Evolutionary conservation across 2,329 filamentous ascomycete genomes (phyloP).

Genomic region (Drechslera avenae): DNA sequence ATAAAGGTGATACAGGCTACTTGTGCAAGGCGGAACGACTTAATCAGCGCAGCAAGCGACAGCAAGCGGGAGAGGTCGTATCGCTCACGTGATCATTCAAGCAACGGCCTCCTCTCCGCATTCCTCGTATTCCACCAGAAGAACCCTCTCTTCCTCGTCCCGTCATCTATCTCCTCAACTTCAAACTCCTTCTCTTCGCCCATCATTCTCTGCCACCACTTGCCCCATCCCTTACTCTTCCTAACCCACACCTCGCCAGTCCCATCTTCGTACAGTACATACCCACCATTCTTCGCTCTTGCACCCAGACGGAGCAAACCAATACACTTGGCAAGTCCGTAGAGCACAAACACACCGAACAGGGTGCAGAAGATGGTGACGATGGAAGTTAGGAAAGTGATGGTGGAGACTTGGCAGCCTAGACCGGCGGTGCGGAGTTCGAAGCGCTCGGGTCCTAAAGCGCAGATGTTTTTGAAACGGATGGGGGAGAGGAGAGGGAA

Average conservation of each 20-base stretch:
- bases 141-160: conserved; percentile 30
- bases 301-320: conserved; percentile 18
- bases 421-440: conserved; percentile 53
- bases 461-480: conserved; percentile 43
- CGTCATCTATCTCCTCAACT: conserved; percentile 33
- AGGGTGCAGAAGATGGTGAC: conserved; percentile 52
- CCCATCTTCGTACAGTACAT: conserved; percentile 36
- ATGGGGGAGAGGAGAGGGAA: conserved; percentile 50
- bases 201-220: conserved; percentile 35
- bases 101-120: conserved; percentile 30
- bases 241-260: conserved; percentile 40
- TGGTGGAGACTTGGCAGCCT: conserved; percentile 55
- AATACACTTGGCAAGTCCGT: conserved; percentile 27
- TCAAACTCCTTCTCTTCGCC: conserved; percentile 32
- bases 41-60: too few species aligned
- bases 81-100: conserved; percentile 6
- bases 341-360: conserved; percentile 46
- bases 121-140: conserved; percentile 26
- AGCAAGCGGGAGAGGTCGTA: too few species aligned
- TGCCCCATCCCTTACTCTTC: conserved; percentile 32
- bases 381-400: conserved; percentile 52
- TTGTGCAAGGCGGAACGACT: too few species aligned
- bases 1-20: too few species aligned
- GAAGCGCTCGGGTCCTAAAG: conserved; percentile 49
- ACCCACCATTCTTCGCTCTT: conserved; percentile 33